A percentile compares a stretch with the other conserved stretches of the same genome.
phyloP scores from a whole-genome alignment of 257 asterid genomes.

The Voacanga thouarsii region DNA sequence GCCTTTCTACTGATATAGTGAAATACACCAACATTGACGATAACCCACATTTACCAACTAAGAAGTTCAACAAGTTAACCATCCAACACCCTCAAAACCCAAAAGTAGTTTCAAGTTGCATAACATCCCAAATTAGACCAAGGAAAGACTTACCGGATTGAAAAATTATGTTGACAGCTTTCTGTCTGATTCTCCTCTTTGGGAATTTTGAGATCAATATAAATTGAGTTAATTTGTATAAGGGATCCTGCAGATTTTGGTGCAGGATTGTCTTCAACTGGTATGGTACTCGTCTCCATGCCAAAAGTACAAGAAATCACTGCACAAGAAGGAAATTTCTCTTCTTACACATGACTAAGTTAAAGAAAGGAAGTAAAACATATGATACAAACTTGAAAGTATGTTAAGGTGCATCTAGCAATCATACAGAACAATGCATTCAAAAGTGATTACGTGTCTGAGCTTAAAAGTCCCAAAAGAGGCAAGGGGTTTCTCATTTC shows the following conservation, averaged over 20 bases:
- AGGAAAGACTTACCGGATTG: conserved; percentile 60
- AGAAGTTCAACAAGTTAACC: neutral
- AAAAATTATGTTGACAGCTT: conserved; percentile 43
- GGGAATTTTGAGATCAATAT: conserved; percentile 46
- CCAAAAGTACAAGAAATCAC: conserved; percentile 21
- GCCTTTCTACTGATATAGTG: neutral
- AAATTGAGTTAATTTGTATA: conserved; percentile 49
- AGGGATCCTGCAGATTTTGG: conserved; percentile 42
- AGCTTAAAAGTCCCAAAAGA: neutral
- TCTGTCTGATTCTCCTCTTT: conserved; percentile 34
- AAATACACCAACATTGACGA: neutral
- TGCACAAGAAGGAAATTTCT: conserved; percentile 15
- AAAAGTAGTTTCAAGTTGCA: neutral
- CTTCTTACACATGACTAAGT: neutral
- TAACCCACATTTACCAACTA: neutral
- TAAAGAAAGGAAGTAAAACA: neutral
- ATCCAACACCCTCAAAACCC: neutral
- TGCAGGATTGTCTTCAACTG: conserved; percentile 33
- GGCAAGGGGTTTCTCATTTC: neutral
- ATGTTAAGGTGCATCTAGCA: neutral
- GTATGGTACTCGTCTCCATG: conserved; percentile 41
- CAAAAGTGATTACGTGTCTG: neutral
- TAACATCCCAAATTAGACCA: neutral
- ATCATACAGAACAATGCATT: too few relatives aligned
- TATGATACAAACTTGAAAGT: neutral